Evolutionary conservation across 2,329 filamentous ascomycete genomes (phyloP).

Genomic region (Herpotrichia juniperi): DNA sequence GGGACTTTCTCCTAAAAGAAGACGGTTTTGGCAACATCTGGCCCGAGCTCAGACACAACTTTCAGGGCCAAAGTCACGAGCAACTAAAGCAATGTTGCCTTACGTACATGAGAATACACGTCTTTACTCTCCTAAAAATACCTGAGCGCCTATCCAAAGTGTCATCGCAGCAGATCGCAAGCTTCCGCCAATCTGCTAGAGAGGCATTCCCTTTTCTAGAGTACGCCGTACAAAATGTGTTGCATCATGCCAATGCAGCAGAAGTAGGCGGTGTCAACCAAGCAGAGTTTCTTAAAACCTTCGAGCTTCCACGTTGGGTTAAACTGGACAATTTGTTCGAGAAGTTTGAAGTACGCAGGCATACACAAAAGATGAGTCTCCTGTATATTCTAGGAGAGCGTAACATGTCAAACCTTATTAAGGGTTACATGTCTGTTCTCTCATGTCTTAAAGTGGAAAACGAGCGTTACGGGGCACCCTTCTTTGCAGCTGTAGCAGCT

Average conservation of each 20-base stretch:
- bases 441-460: conserved; percentile 22
- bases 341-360: conserved; percentile 14
- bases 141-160: conserved; percentile 2
- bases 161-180: conserved; percentile 12
- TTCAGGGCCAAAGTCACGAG: conserved; percentile 4
- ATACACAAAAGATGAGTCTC: conserved; percentile 18
- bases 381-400: conserved; percentile 21
- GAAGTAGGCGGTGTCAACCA: conserved; percentile 23
- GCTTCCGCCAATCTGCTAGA: conserved; percentile 55
- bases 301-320: conserved; percentile 33
- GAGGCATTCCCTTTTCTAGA: conserved; percentile 39
- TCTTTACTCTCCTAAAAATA: conserved; percentile 7
- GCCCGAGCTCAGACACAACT: no score
- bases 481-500: conserved; percentile 45
- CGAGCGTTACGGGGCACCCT: conserved; percentile 38
- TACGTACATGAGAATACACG: conserved; percentile 8
- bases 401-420: conserved; percentile 35
- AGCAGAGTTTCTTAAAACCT: conserved; percentile 16
- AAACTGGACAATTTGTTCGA: conserved; percentile 30
- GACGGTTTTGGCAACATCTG: no score
- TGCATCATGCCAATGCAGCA: conserved; percentile 51
- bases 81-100: no score
- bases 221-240: conserved; percentile 47
- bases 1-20: no score
- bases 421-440: conserved; percentile 23